Evolutionary conservation across 352 stramenopile genomes (phyloP).

Genomic region (Phytophthora cactorum): DNA sequence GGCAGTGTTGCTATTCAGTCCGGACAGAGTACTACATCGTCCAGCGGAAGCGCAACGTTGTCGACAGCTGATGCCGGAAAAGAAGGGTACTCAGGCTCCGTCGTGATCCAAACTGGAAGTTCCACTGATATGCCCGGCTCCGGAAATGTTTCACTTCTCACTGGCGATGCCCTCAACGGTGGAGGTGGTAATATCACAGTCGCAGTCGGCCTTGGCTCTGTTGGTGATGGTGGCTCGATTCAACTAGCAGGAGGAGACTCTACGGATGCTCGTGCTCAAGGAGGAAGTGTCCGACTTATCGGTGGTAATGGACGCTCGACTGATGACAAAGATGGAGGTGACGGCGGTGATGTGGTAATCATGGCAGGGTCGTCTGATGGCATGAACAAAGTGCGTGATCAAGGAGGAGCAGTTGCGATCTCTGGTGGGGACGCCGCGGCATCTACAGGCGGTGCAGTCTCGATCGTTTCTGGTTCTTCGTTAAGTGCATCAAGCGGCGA

Average conservation of each 20-base stretch:
- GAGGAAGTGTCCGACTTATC: conserved; percentile 52
- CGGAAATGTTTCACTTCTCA: conserved; percentile 72
- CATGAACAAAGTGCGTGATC: conserved; percentile 41
- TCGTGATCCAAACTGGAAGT: conserved; percentile 71
- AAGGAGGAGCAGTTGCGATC: conserved; percentile 46
- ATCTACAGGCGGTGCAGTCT: conserved; percentile 52
- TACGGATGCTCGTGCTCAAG: conserved; percentile 41
- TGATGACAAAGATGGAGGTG: conserved; percentile 63
- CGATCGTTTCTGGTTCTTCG: conserved; percentile 50
- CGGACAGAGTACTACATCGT: conserved; percentile 58
- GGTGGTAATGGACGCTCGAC: conserved; percentile 51
- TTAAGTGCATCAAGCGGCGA: conserved; percentile 47
- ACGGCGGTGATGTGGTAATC: conserved; percentile 61
- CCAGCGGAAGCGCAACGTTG: conserved; percentile 56
- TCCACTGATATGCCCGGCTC: conserved; percentile 56
- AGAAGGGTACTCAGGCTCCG: conserved; percentile 68
- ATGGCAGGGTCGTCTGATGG: conserved; percentile 51
- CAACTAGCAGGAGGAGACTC: conserved; percentile 52
- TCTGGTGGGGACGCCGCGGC: conserved; percentile 45
- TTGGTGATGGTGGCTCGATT: conserved; percentile 63
- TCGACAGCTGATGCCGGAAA: conserved; percentile 64
- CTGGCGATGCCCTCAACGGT: conserved; percentile 54
- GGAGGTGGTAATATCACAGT: conserved; percentile 71
- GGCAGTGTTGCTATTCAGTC: conserved; percentile 60
- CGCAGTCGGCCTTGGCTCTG: conserved; percentile 44